Evolutionary conservation across 306 rosid species (phyloP), one percentile per base, ranked within the genome.

Genomic region (Quercus bicolor): DNA sequence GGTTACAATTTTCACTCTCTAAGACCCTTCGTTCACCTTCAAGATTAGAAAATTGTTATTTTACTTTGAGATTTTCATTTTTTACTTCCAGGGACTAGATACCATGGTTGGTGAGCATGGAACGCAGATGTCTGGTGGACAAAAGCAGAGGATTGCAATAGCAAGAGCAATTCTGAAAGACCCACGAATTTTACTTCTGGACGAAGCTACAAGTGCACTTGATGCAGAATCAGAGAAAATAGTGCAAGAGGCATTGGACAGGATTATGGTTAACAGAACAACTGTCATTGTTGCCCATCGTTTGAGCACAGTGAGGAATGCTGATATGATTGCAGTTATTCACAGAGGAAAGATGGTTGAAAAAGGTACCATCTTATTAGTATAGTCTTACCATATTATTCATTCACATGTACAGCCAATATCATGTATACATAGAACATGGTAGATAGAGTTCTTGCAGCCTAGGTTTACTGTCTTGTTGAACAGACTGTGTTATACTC

Each of bases 61-160:
- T 75, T 61, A 28, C 68, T 68, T 29, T 31, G 59, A 13, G 3
- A 43, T 37, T 73, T 45, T 53, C 20, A 6, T 71, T 24, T 24
- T 40, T 62, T 23, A 20, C 34, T 51, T 81, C 2, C 80, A 94
- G 98, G 98, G 98, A 69, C 70, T 90, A 74, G 90, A 94, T 80
- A 91, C 93, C 45, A 84, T 91, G 98, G 98, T 87, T 28, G 97
- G 98, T 64, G 98, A 94, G 48, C 98, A 91, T 28, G 98, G 98
- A 78, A 90, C 92, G 72, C 98, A 94, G 81, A 55, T 93, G 28
- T 93, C 98, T 6, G 98, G 98, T 68, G 97, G 98, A 23, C 98
- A 93, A 56, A 93, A 93, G 80, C 98, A 93, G 62, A 91, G 98
- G 62, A 89, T 93, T 72, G 97, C 97, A 23, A 93, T 93, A 53